A percentile compares a stretch with the other conserved stretches of the same genome.
phyloP scores from a whole-genome alignment of 2,329 filamentous ascomycete genomes.

The Paramyrothecium roridum region DNA sequence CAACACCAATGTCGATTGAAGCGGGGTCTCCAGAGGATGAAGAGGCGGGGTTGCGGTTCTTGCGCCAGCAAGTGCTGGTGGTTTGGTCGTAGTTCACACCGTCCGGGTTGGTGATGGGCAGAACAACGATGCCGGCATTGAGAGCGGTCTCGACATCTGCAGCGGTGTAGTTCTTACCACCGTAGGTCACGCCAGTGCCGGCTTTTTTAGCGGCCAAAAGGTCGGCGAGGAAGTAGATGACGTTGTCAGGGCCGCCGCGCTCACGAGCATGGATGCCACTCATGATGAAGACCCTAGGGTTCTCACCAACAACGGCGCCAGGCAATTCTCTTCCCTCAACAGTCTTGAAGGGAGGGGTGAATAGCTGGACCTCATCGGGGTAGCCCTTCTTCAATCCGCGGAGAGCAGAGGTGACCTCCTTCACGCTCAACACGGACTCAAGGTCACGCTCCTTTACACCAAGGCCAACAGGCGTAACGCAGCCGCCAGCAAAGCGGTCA shows the following conservation, averaged over 20 bases:
- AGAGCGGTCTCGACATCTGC: constrained; percentile 49
- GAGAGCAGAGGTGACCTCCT: neutral
- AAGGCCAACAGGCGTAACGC: neutral
- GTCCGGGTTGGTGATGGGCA: constrained; percentile 51
- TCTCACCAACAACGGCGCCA: constrained; percentile 40
- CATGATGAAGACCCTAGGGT: constrained; percentile 48
- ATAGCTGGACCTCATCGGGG: constrained; percentile 29
- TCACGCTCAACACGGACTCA: neutral
- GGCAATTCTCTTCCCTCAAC: constrained; percentile 35
- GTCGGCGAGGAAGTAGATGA: constrained; percentile 57
- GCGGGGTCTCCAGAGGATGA: constrained; percentile 21
- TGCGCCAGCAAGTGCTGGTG: constrained; percentile 49
- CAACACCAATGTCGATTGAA: constrained; percentile 37
- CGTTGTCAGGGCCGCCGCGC: constrained; percentile 52
- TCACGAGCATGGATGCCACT: constrained; percentile 56
- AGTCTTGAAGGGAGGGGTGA: constrained; percentile 40
- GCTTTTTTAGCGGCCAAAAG: constrained; percentile 50
- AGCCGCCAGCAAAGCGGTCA: neutral
- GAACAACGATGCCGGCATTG: constrained; percentile 48
- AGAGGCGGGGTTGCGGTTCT: constrained; percentile 47
- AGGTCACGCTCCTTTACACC: neutral
- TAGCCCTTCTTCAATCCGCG: neutral
- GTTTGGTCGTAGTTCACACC: constrained; percentile 49
- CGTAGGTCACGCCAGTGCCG: constrained; percentile 48
- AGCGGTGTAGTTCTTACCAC: constrained; percentile 46